Percentiles rank a stretch among this genome's conserved stretches.
phyloP scores from a whole-genome alignment of 768 basidiomycete genomes.

The Lepiota brunneoincarnata region DNA sequence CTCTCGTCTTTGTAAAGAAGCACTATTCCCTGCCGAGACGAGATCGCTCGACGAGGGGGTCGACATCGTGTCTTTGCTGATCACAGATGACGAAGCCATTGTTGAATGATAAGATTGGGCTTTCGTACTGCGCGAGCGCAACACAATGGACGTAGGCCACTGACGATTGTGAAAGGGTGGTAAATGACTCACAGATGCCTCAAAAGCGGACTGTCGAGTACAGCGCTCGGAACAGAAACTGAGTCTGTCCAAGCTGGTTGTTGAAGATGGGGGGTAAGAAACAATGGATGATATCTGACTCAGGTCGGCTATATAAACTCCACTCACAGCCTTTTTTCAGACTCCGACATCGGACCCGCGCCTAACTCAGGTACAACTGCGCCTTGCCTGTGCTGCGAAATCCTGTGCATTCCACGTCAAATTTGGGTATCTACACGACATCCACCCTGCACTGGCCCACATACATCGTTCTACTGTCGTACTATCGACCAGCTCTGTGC shows the following conservation, averaged over 20 bases:
- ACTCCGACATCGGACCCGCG: conserved; percentile 8
- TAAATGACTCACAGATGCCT: conserved; percentile 33
- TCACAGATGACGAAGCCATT: conserved; percentile 21
- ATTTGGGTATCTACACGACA: background rate
- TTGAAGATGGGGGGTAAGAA: conserved; percentile 6
- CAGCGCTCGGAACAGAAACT: background rate
- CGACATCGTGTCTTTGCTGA: conserved; percentile 15
- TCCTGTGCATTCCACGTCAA: conserved; percentile 9
- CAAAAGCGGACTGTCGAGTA: background rate
- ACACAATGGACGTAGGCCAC: conserved; percentile 27
- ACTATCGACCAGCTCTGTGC: background rate
- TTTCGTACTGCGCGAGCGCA: conserved; percentile 14
- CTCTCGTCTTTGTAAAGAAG: conserved; percentile 22
- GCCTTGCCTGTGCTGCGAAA: background rate
- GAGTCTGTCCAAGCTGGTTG: background rate
- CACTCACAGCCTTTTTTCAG: conserved; percentile 5
- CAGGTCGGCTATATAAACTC: background rate
- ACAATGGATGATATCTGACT: conserved; percentile 4
- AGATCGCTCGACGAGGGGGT: conserved; percentile 20
- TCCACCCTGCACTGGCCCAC: background rate
- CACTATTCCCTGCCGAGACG: conserved; percentile 17
- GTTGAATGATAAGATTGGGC: conserved; percentile 16
- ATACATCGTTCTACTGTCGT: background rate
- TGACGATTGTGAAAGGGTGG: conserved; percentile 18
- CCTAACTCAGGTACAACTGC: background rate